These are phyloP conservation scores for Phanerochaete sordida DNA, from an alignment of 768 basidiomycete genomes.

Conservation along the genomic window DNA sequence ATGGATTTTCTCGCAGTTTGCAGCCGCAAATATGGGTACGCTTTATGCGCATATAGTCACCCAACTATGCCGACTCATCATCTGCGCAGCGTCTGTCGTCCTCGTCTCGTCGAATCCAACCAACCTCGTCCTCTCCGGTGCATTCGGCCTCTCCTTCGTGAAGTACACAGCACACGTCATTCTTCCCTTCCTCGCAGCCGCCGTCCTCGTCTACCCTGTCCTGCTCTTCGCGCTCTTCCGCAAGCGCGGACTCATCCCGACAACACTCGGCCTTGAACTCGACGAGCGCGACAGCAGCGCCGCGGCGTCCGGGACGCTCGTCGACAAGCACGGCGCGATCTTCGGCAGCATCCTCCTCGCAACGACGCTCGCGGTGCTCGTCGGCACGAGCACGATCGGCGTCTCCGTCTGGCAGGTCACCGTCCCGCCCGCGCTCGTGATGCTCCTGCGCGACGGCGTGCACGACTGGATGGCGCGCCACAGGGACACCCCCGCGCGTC, in stretches of 20 bases:
- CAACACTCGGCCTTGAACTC: slow-evolving; percentile 37
- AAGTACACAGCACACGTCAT: slow-evolving; percentile 82
- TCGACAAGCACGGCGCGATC: slow-evolving; percentile 70
- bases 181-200: slow-evolving; percentile 71
- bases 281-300: slow-evolving; percentile 15
- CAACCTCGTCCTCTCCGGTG: slow-evolving; percentile 89
- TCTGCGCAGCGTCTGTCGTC: slow-evolving; percentile 38
- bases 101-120: slow-evolving; percentile 90
- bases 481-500: neutral
- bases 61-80: neutral
- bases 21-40: slow-evolving; percentile 69
- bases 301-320: slow-evolving; percentile 53
- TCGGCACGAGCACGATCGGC: slow-evolving; percentile 72
- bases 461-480: slow-evolving; percentile 27
- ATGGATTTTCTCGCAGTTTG: slow-evolving; percentile 76
- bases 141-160: slow-evolving; percentile 73
- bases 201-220: slow-evolving; percentile 56
- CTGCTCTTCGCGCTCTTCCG: slow-evolving; percentile 56
- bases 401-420: slow-evolving; percentile 84
- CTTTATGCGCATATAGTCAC: slow-evolving; percentile 22
- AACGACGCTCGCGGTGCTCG: slow-evolving; percentile 65
- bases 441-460: slow-evolving; percentile 63
- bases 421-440: slow-evolving; percentile 73
- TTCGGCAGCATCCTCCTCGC: slow-evolving; percentile 69
- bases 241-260: slow-evolving; percentile 50